Base-by-base conservation (phyloP, 495 filamentous ascomycete species). In the Penicillium chermesinum region DNA sequence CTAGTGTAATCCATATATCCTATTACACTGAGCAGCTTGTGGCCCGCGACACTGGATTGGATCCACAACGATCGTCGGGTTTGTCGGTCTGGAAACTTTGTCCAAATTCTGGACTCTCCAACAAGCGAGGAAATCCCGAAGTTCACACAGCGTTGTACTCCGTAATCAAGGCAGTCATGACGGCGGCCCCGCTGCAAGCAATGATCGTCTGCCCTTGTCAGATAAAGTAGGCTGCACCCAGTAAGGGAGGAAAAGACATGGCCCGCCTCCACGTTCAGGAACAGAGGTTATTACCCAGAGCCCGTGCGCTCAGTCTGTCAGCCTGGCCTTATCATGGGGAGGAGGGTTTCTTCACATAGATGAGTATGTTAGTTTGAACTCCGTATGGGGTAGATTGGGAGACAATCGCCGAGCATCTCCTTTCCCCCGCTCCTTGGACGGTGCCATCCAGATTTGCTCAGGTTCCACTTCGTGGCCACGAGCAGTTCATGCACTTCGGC, bases 191-290 rank as follows among this genome's bases (percentile, higher is more conserved):
- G 25, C 41, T 18, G 27, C 25, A 19, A 14, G 41, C 19, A 27
- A 44, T 33, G 41, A 44, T 44, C 41, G 21, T 19, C 41, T 44
- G 41, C 41, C 30, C 41, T 19, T 21, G 25, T 4, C 41, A 30
- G 25, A 30, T 30, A 30, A 10, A 30, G 25, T 30, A 10, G 4
- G 25, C 25, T 30, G 25, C 25, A 30, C 25, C 10, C 25, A 30
- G 25, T 30, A 30, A 30, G 25, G 25, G 25, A 10, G 25, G 25
- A 10, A 30, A 30, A 30, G 5, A 10, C 25, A 30, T 30, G 25
- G 4, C 25, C 25, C 5, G 5, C 25, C 25, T 30, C 25, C 25
- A 30, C 25, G 25, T 30, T 30, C 25, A 30, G n/a, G n/a, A n/a
- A n/a, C n/a, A 30, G 25, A 30, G 25, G 25, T 30, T 30, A 4